A percentile compares a stretch with the other conserved stretches of the same genome.
Conservation (phyloP, 345 rosid species). For the Citrus trifoliata region DNA sequence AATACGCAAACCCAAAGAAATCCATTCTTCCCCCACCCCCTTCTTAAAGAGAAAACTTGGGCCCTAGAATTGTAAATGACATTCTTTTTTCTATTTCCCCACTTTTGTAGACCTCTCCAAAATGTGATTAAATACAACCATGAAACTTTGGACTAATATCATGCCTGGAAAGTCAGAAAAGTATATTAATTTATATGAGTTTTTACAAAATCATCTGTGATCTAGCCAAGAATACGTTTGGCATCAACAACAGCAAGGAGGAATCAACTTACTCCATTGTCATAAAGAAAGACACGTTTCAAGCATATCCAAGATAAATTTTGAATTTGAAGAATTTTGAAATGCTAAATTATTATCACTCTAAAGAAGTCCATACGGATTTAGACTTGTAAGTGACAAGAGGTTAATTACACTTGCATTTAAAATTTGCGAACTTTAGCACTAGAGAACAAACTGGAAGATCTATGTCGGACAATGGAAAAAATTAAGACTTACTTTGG, state of each 20-base stretch:
- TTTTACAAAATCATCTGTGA: not conserved
- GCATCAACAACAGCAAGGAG: not conserved
- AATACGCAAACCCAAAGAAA: not conserved
- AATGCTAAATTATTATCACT: not conserved
- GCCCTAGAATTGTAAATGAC: not conserved
- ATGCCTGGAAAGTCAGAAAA: not conserved
- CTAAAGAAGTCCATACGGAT: not conserved
- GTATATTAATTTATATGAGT: not conserved
- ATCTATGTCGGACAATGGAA: not conserved
- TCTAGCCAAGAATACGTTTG: not conserved
- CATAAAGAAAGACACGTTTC: not conserved
- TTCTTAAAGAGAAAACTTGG: not conserved
- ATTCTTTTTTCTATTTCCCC: not conserved
- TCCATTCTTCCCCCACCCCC: too few species aligned
- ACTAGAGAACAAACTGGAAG: not conserved
- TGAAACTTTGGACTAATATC: not conserved
- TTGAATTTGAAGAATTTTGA: not conserved
- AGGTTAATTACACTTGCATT: not conserved
- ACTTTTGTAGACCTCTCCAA: not conserved
- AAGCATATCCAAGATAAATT: not conserved
- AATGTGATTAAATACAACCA: not conserved
- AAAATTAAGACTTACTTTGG: constrained; percentile 28
- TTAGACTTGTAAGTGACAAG: not conserved
- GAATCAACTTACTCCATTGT: too few species aligned
- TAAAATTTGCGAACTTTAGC: constrained; percentile 2